Evolutionary conservation across 345 rosid species (phyloP).

Genomic region (Moricandia moricandioides): DNA sequence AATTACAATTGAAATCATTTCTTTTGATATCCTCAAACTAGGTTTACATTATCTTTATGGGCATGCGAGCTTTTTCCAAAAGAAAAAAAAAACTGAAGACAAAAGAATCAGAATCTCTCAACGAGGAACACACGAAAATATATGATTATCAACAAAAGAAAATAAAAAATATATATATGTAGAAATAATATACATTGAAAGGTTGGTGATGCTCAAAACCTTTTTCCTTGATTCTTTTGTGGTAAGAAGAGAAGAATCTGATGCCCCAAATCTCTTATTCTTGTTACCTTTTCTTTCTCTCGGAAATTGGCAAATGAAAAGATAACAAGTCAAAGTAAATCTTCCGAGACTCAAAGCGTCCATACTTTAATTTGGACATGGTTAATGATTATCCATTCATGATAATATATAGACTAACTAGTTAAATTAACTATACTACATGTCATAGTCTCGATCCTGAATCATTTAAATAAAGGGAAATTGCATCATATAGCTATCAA

Average conservation of each 20-base stretch:
- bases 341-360: background rate
- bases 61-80: background rate
- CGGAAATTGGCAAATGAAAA: slow-evolving; percentile 9
- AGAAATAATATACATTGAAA: background rate
- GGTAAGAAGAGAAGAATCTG: slow-evolving; percentile 38
- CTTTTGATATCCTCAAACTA: background rate
- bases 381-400: background rate
- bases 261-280: slow-evolving; percentile 29
- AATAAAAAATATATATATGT: background rate
- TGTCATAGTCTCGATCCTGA: background rate
- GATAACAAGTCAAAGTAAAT: slow-evolving; percentile 20
- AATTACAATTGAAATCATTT: background rate
- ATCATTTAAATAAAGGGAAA: background rate
- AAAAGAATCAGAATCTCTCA: background rate
- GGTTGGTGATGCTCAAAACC: slow-evolving; percentile 37
- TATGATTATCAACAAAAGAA: background rate
- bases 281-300: slow-evolving; percentile 2
- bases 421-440: background rate
- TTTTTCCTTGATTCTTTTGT: slow-evolving; percentile 27
- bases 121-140: background rate
- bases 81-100: background rate
- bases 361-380: background rate
- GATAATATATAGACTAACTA: background rate
- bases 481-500: too few relatives aligned
- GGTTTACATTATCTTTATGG: background rate